Evolutionary conservation across 1,139 yeast species (phyloP).

Genomic region (Torulaspora pretoriensis): DNA sequence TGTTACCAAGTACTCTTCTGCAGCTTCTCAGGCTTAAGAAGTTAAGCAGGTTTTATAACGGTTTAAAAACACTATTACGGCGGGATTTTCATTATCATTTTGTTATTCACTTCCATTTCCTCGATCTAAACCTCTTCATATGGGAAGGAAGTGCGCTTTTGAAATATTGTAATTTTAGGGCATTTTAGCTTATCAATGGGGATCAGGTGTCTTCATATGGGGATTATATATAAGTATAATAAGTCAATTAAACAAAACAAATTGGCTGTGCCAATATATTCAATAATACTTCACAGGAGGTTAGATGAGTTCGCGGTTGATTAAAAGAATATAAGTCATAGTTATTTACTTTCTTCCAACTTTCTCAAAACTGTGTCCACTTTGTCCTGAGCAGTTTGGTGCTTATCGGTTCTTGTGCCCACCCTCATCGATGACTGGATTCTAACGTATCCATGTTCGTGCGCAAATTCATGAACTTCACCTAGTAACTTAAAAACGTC

Average conservation of each 20-base stretch:
- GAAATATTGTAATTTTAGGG: slow-evolving; percentile 17
- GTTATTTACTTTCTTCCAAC: slow-evolving; percentile 33
- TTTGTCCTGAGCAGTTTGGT: slow-evolving; percentile 63
- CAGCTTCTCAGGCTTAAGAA: slow-evolving; percentile 38
- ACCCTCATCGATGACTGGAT: slow-evolving; percentile 82
- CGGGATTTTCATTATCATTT: slow-evolving; percentile 5
- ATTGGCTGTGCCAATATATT: background rate
- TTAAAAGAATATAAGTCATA: background rate
- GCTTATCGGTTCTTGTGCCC: slow-evolving; percentile 70
- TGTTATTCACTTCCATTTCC: slow-evolving; percentile 6
- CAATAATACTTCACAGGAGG: background rate
- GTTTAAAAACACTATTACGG: background rate
- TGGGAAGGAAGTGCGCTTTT: slow-evolving; percentile 19
- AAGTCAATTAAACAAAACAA: background rate
- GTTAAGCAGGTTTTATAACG: slow-evolving; percentile 1
- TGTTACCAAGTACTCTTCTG: slow-evolving; percentile 97
- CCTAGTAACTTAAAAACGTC: slow-evolving; percentile 79
- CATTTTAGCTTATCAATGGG: slow-evolving; percentile 5
- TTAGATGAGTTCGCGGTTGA: background rate
- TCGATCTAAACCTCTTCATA: background rate
- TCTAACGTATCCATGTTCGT: slow-evolving; percentile 63
- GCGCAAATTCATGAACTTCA: slow-evolving; percentile 68
- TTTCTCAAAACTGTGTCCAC: slow-evolving; percentile 56
- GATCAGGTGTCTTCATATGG: slow-evolving; percentile 3
- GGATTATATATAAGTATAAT: slow-evolving; percentile 6